These are phyloP conservation scores for Phytophthora pinifolia DNA, from an alignment of 352 stramenopile genomes.

Conservation along the genomic window DNA sequence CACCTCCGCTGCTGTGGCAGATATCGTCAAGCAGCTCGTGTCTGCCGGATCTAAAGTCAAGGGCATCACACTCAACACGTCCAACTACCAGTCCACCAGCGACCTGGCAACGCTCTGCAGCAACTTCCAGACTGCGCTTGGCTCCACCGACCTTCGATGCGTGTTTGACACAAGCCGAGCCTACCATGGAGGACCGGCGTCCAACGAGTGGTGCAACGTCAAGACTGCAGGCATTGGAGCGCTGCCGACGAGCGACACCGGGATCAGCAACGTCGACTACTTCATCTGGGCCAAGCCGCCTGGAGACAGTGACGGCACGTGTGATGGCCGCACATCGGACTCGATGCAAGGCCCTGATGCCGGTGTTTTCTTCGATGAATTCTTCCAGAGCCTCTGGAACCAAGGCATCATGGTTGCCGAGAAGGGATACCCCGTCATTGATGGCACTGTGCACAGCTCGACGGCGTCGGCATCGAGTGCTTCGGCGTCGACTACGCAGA, in stretches of 20 bases:
- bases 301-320: constrained; percentile 65
- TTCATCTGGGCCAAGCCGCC: constrained; percentile 73
- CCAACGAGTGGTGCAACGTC: constrained; percentile 71
- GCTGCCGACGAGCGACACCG: constrained; percentile 51
- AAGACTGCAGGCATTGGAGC: constrained; percentile 59
- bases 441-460: constrained; percentile 26
- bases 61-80: constrained; percentile 77
- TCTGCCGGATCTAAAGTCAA: constrained; percentile 39
- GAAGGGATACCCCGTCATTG: constrained; percentile 37
- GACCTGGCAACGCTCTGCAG: constrained; percentile 50
- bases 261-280: constrained; percentile 63
- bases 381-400: constrained; percentile 67
- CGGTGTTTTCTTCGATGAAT: constrained; percentile 56
- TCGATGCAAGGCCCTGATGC: constrained; percentile 50
- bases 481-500: constrained; percentile 15
- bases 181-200: constrained; percentile 42
- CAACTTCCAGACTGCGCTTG: constrained; percentile 59
- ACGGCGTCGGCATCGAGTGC: constrained; percentile 13
- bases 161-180: constrained; percentile 70
- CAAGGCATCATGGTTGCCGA: constrained; percentile 63
- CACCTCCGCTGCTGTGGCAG: constrained; percentile 26
- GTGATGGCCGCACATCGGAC: constrained; percentile 41
- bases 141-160: constrained; percentile 42
- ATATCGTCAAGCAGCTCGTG: constrained; percentile 43
- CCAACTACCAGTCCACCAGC: constrained; percentile 66